Evolutionary conservation across 169 alveolate species (phyloP), one percentile per base, ranked within the genome.

Genomic region (Plasmodium gonderi): DNA sequence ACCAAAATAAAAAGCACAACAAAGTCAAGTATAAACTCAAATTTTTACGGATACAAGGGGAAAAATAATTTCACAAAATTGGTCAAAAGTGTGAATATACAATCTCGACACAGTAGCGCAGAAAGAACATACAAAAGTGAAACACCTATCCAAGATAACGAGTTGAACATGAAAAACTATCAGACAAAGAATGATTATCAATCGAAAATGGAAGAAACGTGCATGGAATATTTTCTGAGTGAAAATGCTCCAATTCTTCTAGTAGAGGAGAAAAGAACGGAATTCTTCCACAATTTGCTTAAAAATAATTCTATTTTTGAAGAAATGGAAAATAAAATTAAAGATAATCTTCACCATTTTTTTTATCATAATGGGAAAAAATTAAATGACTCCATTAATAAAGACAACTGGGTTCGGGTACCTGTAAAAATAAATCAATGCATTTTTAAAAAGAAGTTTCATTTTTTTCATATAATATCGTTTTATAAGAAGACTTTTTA

Each of bases 321-420:
- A 74, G 89, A 87, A 75, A 60, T 87, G 68, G 93, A 87, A 75
- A 87, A 60, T 33, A 87, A 87, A 54, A 54, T 87, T 75, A 87
- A 75, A 87, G 68, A 60, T 75, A 45, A 87, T 74, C 26, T 87
- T 9, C 69, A 44, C 14, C 78, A 54, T 8, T 42, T 45, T 17
- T 76, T 75, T 75, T 87, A 49, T 45, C 12, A 44, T 14, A 87
- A 87, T 54, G 72, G 60, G 33, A 75, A 76, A 87, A 74, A 54
- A 49, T 87, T 87, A 87, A 87, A 60, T 42, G 87, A 87, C 4
- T 12, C 67, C 45, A 87, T 87, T 36, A 87, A 87, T 75, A 75
- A 64, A 23, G 93, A 87, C 72, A 75, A 51, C 33, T 87, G 93
- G 93, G 36, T 23, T 36, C 65, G 93, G 20, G 45, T 75, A 75